These are phyloP conservation scores for Quercus ilex DNA, from an alignment of 306 rosid species.

Conservation along the genomic window DNA sequence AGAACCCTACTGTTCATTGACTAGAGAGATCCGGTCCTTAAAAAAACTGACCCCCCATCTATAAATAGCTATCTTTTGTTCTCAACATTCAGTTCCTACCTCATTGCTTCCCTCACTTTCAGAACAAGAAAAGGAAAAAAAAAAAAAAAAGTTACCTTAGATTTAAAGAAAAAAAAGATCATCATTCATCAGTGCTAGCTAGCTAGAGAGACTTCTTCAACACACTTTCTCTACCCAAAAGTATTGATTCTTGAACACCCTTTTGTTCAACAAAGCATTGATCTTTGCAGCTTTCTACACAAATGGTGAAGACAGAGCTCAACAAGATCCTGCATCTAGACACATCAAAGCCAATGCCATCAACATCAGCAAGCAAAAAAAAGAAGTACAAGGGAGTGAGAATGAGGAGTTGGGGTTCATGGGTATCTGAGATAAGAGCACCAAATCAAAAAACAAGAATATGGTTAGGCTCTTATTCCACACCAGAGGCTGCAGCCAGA, in stretches of 20 bases:
- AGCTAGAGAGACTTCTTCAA: slow-evolving; percentile 19
- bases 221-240: slow-evolving; percentile 7
- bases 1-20: slow-evolving; percentile 32
- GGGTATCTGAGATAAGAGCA: slow-evolving; percentile 96
- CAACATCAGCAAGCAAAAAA: slow-evolving; percentile 27
- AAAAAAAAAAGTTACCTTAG: background rate
- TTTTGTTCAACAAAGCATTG: background rate
- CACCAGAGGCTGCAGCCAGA: slow-evolving; percentile 95
- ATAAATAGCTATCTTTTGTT: slow-evolving; percentile 45
- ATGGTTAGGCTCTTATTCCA: slow-evolving; percentile 94
- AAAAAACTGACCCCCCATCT: slow-evolving; percentile 40
- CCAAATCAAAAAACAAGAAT: slow-evolving; percentile 97
- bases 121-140: slow-evolving; percentile 2
- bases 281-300: slow-evolving; percentile 2
- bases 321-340: slow-evolving; percentile 38
- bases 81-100: slow-evolving; percentile 28
- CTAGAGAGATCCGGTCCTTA: slow-evolving; percentile 31
- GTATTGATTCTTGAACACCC: background rate
- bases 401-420: slow-evolving; percentile 99
- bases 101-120: slow-evolving; percentile 33
- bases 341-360: slow-evolving; percentile 16
- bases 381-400: slow-evolving; percentile 94
- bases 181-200: background rate
- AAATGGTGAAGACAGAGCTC: slow-evolving; percentile 76
- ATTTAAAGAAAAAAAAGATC: background rate